Percentiles rank a stretch among this genome's conserved stretches.
phyloP scores from a whole-genome alignment of 2,329 filamentous ascomycete genomes.

The Fusarium annulatum region DNA sequence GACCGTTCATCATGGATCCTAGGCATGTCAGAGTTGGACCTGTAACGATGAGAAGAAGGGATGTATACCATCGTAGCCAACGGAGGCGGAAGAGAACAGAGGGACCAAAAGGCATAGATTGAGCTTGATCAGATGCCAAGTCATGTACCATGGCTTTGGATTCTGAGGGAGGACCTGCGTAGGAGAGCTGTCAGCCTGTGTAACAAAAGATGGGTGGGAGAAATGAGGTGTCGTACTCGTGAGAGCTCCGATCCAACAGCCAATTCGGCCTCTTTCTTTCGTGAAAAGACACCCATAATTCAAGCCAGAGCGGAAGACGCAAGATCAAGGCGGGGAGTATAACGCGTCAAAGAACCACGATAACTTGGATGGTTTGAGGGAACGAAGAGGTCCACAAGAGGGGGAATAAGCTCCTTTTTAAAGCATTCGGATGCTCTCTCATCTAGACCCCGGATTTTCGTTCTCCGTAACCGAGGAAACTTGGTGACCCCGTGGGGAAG shows the following conservation, averaged over 20 bases:
- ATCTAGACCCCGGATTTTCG: not conserved
- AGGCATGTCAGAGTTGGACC: fast-evolving
- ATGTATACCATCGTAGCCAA: not conserved
- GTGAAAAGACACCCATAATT: not conserved
- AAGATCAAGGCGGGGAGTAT: fast-evolving
- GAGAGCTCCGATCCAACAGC: constrained; percentile 8
- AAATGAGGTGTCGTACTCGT: not conserved
- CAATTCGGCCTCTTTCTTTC: not conserved
- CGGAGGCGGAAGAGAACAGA: not conserved
- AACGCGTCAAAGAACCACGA: not conserved
- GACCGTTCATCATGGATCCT: constrained; percentile 58
- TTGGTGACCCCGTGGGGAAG: not conserved
- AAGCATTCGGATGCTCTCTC: not conserved
- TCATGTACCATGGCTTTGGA: not conserved
- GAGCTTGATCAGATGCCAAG: not conserved
- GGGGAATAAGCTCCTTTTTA: not conserved
- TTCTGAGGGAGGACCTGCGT: not conserved
- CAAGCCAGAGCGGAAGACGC: fast-evolving
- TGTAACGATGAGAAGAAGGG: fast-evolving
- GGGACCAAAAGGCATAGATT: not conserved
- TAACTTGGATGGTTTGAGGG: not conserved
- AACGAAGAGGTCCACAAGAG: not conserved
- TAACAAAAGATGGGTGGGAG: fast-evolving
- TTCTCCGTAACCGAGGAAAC: not conserved
- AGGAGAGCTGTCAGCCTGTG: not conserved